A percentile compares a stretch with the other conserved stretches of the same genome.
These are phyloP conservation scores for Francoa sonchifolia DNA, from an alignment of 441 rosid species.

Conservation along the genomic window DNA sequence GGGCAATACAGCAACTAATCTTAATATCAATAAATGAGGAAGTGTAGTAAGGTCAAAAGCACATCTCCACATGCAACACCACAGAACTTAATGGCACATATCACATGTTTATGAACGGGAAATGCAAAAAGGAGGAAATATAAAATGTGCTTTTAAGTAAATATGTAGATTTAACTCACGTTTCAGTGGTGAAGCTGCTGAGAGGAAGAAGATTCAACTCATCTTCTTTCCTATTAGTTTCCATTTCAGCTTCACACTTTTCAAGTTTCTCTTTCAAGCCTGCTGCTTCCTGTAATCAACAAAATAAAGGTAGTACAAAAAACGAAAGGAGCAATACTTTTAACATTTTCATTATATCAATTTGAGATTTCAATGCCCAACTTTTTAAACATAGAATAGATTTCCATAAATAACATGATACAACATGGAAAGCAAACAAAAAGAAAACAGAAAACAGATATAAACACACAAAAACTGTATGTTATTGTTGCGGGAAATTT, in stretches of 20 bases:
- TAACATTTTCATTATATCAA: too few relatives aligned
- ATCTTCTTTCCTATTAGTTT: slow-evolving; percentile 54
- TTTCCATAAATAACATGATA: background rate
- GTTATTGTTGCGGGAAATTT: too few relatives aligned
- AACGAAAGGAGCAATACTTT: slow-evolving; percentile 3
- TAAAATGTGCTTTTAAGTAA: too few relatives aligned
- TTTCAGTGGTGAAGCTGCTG: slow-evolving; percentile 41
- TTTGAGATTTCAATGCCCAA: too few relatives aligned
- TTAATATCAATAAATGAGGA: too few relatives aligned
- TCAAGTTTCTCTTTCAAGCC: slow-evolving; percentile 60
- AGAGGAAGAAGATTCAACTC: slow-evolving; percentile 66
- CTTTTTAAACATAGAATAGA: too few relatives aligned
- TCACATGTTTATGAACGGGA: too few relatives aligned
- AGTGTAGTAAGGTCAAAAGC: too few relatives aligned
- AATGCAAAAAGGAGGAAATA: too few relatives aligned
- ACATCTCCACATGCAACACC: too few relatives aligned
- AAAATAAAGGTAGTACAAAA: slow-evolving; percentile 9
- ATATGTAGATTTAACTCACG: slow-evolving; percentile 19
- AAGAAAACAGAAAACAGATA: background rate
- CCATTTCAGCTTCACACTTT: slow-evolving; percentile 73
- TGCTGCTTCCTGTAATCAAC: slow-evolving; percentile 42
- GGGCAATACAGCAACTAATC: too few relatives aligned
- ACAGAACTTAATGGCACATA: too few relatives aligned
- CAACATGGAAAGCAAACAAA: background rate
- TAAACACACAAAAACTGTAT: background rate